phyloP scores from a whole-genome alignment of 495 filamentous ascomycete species.

The Tuber umbilicatum region DNA sequence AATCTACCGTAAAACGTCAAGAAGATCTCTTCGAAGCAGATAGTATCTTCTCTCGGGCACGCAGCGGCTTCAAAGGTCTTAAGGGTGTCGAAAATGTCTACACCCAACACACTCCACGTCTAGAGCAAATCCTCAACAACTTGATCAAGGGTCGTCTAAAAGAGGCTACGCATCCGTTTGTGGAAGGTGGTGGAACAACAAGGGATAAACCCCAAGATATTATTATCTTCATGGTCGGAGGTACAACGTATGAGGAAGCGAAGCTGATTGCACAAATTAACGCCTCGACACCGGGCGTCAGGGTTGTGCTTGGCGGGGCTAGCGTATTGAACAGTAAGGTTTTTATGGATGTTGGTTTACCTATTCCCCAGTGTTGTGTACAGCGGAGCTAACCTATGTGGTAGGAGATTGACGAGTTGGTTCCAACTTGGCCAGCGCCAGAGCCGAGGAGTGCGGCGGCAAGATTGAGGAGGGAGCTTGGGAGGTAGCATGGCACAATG shows the following conservation, averaged over 20 bases:
- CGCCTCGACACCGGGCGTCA: slow-evolving; percentile 76
- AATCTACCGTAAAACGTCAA: slow-evolving; percentile 34
- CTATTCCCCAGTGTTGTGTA: not conserved
- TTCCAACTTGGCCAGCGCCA: slow-evolving; percentile 71
- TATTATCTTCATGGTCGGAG: slow-evolving; percentile 86
- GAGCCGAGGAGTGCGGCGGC: slow-evolving; percentile 62
- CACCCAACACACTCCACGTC: slow-evolving; percentile 85
- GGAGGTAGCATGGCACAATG: not conserved
- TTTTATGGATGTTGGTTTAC: slow-evolving; percentile 59
- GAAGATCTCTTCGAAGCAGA: slow-evolving; percentile 81
- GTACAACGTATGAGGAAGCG: slow-evolving; percentile 91
- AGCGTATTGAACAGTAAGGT: slow-evolving; percentile 74
- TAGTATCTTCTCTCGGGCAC: slow-evolving; percentile 82
- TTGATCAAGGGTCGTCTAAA: slow-evolving; percentile 82
- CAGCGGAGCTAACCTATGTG: slow-evolving; percentile 3
- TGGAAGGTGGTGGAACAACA: slow-evolving; percentile 76
- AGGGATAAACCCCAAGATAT: slow-evolving; percentile 95
- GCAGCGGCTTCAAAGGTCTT: slow-evolving; percentile 84
- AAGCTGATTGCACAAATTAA: slow-evolving; percentile 90
- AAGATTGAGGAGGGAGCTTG: slow-evolving; percentile 48
- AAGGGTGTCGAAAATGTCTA: slow-evolving; percentile 98
- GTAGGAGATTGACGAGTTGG: slow-evolving; percentile 68
- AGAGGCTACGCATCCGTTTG: slow-evolving; percentile 81
- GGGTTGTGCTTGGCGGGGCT: slow-evolving; percentile 83
- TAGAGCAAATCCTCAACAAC: slow-evolving; percentile 83